A percentile compares a stretch with the other conserved stretches of the same genome.
phyloP scores from a whole-genome alignment of 305 asterid genomes.

The Fraxinus sp. region DNA sequence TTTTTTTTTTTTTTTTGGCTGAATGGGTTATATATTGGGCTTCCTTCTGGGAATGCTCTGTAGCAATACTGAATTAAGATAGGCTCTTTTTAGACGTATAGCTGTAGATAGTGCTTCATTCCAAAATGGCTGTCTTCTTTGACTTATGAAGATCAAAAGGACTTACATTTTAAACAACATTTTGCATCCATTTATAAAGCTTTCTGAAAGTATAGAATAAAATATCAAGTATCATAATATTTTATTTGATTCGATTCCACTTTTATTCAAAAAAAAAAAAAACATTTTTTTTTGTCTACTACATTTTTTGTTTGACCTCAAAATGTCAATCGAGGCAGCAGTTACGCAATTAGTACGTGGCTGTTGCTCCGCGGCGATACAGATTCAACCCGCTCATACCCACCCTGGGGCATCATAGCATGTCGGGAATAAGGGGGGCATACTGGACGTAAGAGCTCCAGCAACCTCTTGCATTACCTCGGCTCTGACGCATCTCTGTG shows the following conservation, averaged over 20 bases:
- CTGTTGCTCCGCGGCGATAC: background rate
- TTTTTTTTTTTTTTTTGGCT: background rate
- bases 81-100: background rate
- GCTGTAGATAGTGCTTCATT: background rate
- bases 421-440: background rate
- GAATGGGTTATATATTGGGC: background rate
- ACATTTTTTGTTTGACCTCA: slow-evolving; percentile 1
- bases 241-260: background rate
- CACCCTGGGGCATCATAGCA: background rate
- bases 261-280: background rate
- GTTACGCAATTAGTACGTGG: background rate
- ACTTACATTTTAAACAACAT: background rate
- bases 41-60: background rate
- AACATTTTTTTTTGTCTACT: background rate
- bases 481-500: background rate
- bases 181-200: background rate
- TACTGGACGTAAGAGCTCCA: background rate
- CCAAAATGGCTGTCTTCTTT: background rate
- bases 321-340: background rate
- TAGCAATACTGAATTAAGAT: background rate
- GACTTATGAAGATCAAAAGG: background rate
- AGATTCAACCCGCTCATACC: background rate
- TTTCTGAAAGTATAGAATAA: background rate
- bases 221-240: background rate
- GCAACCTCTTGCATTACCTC: background rate